Percentiles rank a stretch among this genome's conserved stretches.
Conservation (phyloP, 2,329 filamentous ascomycete species). For the Botryotinia globosa region DNA sequence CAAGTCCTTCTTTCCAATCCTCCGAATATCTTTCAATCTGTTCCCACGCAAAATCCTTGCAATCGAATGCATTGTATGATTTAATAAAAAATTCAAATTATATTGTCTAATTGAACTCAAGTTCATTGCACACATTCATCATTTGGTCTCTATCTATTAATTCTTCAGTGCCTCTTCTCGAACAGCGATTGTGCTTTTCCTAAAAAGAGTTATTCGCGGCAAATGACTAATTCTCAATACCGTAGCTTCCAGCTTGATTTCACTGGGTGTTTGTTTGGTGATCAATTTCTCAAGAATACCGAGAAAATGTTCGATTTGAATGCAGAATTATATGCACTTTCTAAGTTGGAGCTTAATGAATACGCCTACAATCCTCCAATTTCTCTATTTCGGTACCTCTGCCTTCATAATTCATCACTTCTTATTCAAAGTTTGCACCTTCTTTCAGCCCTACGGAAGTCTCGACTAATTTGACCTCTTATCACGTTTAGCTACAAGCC, state of each 20-base stretch:
- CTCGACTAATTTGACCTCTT: not conserved
- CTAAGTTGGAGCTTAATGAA: not conserved
- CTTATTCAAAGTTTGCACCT: not conserved
- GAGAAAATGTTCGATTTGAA: constrained; percentile 3
- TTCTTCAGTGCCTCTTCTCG: not conserved
- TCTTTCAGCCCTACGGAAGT: not conserved
- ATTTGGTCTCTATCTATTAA: too few relatives aligned
- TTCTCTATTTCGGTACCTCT: constrained; percentile 2
- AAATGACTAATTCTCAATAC: not conserved
- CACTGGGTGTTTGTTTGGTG: not conserved
- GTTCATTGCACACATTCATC: not conserved
- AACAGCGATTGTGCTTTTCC: not conserved
- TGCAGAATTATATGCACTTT: not conserved
- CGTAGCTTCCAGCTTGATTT: constrained; percentile 6
- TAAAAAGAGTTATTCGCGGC: not conserved
- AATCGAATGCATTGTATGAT: not conserved
- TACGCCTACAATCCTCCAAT: constrained; percentile 8
- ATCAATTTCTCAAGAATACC: not conserved
- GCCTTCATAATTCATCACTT: not conserved
- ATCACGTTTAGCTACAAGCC: constrained; percentile 9
- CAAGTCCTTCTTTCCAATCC: not conserved
- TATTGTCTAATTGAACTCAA: not conserved
- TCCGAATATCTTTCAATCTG: not conserved
- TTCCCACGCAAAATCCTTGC: not conserved
- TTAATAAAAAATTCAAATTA: not conserved